These are phyloP conservation scores for Puccinia hordei DNA, from an alignment of 1,284 basidiomycete genomes.

Conservation along the genomic window DNA sequence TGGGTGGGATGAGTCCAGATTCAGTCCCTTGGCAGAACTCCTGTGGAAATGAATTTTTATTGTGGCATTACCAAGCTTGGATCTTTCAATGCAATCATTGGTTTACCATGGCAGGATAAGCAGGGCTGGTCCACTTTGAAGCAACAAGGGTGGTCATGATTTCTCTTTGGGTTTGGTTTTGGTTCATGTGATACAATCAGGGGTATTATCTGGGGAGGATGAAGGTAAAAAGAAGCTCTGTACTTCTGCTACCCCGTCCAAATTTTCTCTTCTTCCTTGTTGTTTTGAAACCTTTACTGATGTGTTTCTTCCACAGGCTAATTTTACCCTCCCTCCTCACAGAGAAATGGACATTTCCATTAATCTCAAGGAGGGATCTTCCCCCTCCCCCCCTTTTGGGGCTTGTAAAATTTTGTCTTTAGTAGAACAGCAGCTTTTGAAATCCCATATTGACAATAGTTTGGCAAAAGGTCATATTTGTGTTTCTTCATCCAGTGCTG, in stretches of 20 bases:
- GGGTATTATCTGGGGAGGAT: too few relatives aligned
- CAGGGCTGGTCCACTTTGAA: too few relatives aligned
- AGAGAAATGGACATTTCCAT: neutral
- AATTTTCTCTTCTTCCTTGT: neutral
- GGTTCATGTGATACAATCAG: too few relatives aligned
- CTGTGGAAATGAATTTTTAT: too few relatives aligned
- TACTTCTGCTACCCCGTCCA: neutral
- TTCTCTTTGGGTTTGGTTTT: too few relatives aligned
- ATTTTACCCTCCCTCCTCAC: neutral
- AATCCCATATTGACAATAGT: neutral
- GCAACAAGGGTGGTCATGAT: too few relatives aligned
- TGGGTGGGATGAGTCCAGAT: too few relatives aligned
- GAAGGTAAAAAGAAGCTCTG: neutral
- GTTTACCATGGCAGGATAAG: too few relatives aligned
- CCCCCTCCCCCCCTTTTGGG: neutral
- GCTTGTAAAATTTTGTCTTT: neutral
- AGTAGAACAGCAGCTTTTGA: neutral
- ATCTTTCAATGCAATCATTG: too few relatives aligned
- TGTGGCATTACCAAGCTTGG: too few relatives aligned
- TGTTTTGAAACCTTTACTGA: neutral
- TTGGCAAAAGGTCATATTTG: conserved; percentile 23
- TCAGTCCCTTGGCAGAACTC: too few relatives aligned
- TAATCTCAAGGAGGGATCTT: neutral
- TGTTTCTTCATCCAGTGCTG: conserved; percentile 12
- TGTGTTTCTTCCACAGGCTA: neutral